Percentiles rank a stretch among this genome's conserved stretches.
phyloP scores from a whole-genome alignment of 306 rosid species.

The Myrica gale region DNA sequence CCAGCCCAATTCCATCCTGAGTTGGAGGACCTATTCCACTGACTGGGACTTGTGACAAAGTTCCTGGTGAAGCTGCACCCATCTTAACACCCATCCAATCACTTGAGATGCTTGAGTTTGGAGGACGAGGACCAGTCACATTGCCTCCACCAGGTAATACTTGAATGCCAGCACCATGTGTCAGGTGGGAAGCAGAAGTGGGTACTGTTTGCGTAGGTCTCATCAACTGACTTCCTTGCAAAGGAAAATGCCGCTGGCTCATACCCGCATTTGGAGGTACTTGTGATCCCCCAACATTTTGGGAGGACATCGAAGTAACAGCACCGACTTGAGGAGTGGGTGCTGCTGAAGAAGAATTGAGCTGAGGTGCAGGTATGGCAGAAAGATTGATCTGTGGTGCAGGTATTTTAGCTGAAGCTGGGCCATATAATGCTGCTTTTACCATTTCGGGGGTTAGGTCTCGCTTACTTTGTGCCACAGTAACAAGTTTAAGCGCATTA shows the following conservation, averaged over 20 bases:
- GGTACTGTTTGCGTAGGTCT: conserved; percentile 53
- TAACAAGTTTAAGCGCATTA: conserved; percentile 95
- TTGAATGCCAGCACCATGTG: conserved; percentile 42
- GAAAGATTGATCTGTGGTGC: conserved; percentile 76
- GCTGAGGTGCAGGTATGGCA: conserved; percentile 47
- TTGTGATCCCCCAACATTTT: conserved; percentile 49
- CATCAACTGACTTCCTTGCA: conserved; percentile 35
- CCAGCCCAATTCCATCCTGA: conserved; percentile 56
- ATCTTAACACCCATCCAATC: conserved; percentile 48
- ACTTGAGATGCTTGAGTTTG: conserved; percentile 34
- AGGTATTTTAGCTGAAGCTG: conserved; percentile 91
- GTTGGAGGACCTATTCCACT: conserved; percentile 49
- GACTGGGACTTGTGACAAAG: conserved; percentile 36
- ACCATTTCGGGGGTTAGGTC: conserved; percentile 84
- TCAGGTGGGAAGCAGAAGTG: conserved; percentile 37
- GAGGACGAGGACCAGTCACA: conserved; percentile 41
- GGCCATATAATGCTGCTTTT: conserved; percentile 86
- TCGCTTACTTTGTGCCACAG: conserved; percentile 96
- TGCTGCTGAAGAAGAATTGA: conserved; percentile 40
- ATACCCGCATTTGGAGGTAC: conserved; percentile 37
- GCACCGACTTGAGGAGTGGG: conserved; percentile 39
- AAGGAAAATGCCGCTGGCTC: conserved; percentile 44
- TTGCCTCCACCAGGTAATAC: conserved; percentile 44
- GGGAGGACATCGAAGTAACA: conserved; percentile 47
- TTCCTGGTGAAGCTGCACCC: conserved; percentile 44